Percentiles rank a stretch among this genome's conserved stretches.
These are phyloP conservation scores for Backusella circina DNA, from an alignment of 192 early-diverging fungal genomes.

Conservation along the genomic window DNA sequence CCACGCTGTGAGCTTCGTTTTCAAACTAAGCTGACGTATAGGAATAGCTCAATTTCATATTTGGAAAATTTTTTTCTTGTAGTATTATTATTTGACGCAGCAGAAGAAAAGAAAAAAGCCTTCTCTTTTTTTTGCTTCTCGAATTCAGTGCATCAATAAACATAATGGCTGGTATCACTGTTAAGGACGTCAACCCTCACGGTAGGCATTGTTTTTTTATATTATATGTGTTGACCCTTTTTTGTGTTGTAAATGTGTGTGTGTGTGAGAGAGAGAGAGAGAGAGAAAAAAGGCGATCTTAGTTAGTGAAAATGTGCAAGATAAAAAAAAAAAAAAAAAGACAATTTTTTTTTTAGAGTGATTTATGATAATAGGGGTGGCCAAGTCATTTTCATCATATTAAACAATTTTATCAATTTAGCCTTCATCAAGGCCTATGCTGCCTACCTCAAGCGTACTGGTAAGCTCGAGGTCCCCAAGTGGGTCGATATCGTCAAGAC, in stretches of 20 bases:
- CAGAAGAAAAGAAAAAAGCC: not conserved
- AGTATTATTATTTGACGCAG: conserved; percentile 1
- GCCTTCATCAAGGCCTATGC: conserved; percentile 97
- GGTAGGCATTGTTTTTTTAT: conserved; percentile 33
- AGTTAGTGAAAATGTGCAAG: not conserved
- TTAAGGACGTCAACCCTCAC: conserved; percentile 96
- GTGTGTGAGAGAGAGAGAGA: no score
- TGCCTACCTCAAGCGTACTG: conserved; percentile 98
- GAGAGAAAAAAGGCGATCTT: not conserved
- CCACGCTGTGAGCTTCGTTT: not conserved
- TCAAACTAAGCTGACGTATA: not conserved
- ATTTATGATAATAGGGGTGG: not conserved
- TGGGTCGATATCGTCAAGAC: conserved; percentile 99
- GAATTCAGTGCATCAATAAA: conserved; percentile 15
- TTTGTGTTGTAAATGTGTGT: not conserved
- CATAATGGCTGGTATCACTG: conserved; percentile 71
- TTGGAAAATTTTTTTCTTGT: not conserved
- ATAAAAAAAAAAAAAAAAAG: not conserved
- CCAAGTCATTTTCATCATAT: not conserved
- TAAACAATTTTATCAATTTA: not conserved
- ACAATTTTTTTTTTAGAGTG: not conserved
- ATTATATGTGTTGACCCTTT: not conserved
- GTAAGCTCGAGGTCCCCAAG: conserved; percentile 97
- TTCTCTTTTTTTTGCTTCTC: conserved; percentile 19
- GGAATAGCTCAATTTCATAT: not conserved